Conservation (phyloP, 2,329 filamentous ascomycete species). For the Dothideomycetidae sp. region DNA sequence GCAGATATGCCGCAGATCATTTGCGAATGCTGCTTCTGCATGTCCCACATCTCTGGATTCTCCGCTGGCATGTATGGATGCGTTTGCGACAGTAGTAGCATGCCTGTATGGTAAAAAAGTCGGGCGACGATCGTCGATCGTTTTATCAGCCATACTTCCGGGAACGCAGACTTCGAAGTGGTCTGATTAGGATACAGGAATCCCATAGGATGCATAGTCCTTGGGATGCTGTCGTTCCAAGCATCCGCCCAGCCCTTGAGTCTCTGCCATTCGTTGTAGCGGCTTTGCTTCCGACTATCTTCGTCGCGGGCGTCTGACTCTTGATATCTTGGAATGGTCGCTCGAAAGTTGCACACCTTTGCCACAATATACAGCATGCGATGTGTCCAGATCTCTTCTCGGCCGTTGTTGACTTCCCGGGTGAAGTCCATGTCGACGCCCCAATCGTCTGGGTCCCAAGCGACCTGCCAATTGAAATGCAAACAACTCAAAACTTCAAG, state of each 20-base stretch:
- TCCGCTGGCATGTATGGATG: conserved; percentile 54
- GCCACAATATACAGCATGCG: conserved; percentile 79
- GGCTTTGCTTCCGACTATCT: conserved; percentile 47
- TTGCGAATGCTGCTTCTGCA: conserved; percentile 61
- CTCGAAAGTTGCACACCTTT: conserved; percentile 74
- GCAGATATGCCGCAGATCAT: conserved; percentile 83
- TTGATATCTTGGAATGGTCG: conserved; percentile 48
- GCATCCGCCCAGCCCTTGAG: conserved; percentile 70
- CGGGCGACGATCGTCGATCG: conserved; percentile 66
- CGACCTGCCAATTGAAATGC: conserved; percentile 71
- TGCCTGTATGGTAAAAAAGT: conserved; percentile 78
- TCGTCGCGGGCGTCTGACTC: conserved; percentile 47
- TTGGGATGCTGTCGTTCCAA: conserved; percentile 66
- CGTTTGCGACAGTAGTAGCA: conserved; percentile 65
- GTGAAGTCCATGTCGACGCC: conserved; percentile 65
- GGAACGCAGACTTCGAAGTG: conserved; percentile 59
- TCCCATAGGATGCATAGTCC: conserved; percentile 76
- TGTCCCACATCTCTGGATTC: conserved; percentile 51
- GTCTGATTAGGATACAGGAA: conserved; percentile 58
- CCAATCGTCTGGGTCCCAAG: conserved; percentile 87
- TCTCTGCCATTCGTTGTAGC: conserved; percentile 61
- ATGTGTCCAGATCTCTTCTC: conserved; percentile 77
- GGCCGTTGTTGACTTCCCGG: conserved; percentile 41
- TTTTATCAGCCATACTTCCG: conserved; percentile 80
- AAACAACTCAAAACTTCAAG: conserved; percentile 84